phyloP scores from a whole-genome alignment of 2,329 filamentous ascomycete species.

The Hymenoscyphus linearis region DNA sequence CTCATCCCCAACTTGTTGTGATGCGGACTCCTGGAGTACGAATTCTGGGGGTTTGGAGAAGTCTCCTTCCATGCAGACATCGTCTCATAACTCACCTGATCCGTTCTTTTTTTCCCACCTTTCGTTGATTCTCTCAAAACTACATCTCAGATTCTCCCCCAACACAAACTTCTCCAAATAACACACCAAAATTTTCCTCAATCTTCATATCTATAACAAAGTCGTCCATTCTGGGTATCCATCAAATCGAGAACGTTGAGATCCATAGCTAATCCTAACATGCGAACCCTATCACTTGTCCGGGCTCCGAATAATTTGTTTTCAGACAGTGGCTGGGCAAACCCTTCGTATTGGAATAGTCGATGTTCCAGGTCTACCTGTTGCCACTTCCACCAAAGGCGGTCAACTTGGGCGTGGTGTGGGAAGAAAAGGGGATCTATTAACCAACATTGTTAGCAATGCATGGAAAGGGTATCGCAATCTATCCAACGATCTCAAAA shows the following conservation, averaged over 20 bases:
- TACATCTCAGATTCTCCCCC: background rate
- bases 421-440: slow-evolving; percentile 37
- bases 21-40: background rate
- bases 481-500: too few species aligned
- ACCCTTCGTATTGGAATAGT: slow-evolving; percentile 16
- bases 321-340: slow-evolving; percentile 7
- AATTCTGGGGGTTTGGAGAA: too few species aligned
- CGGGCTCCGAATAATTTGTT: slow-evolving; percentile 9
- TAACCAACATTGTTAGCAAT: background rate
- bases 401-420: slow-evolving; percentile 27
- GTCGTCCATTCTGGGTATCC: slow-evolving; percentile 19
- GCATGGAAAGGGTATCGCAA: too few species aligned
- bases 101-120: too few species aligned
- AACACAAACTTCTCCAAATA: background rate
- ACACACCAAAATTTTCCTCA: background rate
- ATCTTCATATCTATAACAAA: slow-evolving; percentile 28
- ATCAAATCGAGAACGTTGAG: slow-evolving; percentile 22
- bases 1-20: background rate
- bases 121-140: too few species aligned
- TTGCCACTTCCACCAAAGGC: slow-evolving; percentile 33
- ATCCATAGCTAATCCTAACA: slow-evolving; percentile 20
- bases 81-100: too few species aligned
- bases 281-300: slow-evolving; percentile 17
- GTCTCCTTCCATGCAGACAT: too few species aligned
- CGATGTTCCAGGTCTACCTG: slow-evolving; percentile 10